A percentile compares a stretch with the other conserved stretches of the same genome.
phyloP scores from a whole-genome alignment of 306 rosid genomes.

The Sechiopsis laciniata region DNA sequence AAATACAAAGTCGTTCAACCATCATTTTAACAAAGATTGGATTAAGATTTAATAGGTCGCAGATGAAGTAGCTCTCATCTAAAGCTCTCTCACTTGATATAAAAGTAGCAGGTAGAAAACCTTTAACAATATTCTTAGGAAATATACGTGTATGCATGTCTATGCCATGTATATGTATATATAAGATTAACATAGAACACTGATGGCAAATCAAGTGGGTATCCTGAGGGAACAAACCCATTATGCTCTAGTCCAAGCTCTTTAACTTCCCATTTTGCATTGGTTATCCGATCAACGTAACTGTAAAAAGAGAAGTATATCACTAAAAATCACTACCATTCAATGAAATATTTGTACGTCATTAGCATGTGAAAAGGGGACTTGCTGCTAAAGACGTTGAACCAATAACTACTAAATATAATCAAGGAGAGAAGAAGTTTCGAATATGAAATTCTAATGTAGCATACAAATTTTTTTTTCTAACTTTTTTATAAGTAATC shows the following conservation, averaged over 20 bases:
- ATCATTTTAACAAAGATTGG: background rate
- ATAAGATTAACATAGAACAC: constrained; percentile 12
- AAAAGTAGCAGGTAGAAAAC: background rate
- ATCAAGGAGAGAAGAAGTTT: background rate
- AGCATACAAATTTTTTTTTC: no score
- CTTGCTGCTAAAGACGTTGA: background rate
- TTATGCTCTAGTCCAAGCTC: constrained; percentile 97
- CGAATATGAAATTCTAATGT: background rate
- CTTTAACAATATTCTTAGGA: background rate
- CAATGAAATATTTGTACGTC: background rate
- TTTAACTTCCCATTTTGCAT: constrained; percentile 91
- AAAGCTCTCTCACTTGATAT: constrained; percentile 1
- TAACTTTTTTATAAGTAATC: background rate
- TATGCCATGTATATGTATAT: background rate
- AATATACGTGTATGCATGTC: background rate
- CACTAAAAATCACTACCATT: background rate
- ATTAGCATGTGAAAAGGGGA: background rate
- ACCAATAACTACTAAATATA: background rate
- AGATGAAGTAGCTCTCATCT: constrained; percentile 5
- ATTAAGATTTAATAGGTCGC: background rate
- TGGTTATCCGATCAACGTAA: constrained; percentile 84
- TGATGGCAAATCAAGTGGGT: constrained; percentile 7
- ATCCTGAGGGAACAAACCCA: constrained; percentile 56
- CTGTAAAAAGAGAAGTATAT: constrained; percentile 35
- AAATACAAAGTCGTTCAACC: background rate